These are phyloP conservation scores for Populus davidiana DNA, from an alignment of 345 rosid genomes.

Conservation along the genomic window DNA sequence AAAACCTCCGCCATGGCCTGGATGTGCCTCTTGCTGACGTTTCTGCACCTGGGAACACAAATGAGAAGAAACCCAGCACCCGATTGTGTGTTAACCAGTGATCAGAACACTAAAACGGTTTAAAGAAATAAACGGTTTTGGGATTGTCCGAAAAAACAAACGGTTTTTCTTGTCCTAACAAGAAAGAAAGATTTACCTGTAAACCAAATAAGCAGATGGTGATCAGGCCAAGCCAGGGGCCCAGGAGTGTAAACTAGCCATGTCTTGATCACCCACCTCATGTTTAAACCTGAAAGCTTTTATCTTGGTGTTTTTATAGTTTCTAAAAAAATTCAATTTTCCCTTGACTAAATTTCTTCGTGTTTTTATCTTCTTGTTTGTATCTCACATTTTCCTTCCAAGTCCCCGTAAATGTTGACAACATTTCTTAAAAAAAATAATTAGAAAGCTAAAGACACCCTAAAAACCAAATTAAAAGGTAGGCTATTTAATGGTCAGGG, in stretches of 20 bases:
- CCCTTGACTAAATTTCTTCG: background rate
- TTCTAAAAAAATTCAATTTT: background rate
- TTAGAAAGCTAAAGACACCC: no score
- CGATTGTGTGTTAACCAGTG: background rate
- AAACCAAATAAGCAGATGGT: slow-evolving; percentile 46
- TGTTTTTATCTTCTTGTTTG: background rate
- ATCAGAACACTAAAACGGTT: background rate
- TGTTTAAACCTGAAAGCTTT: slow-evolving; percentile 40
- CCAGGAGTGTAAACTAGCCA: slow-evolving; percentile 52
- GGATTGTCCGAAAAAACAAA: background rate
- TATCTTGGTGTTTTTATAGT: background rate
- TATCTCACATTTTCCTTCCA: background rate
- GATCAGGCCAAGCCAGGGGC: slow-evolving; percentile 54
- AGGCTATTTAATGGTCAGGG: background rate
- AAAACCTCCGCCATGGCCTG: slow-evolving; percentile 47
- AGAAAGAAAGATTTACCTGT: slow-evolving; percentile 32
- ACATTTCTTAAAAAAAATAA: no score
- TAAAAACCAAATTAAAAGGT: no score
- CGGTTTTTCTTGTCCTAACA: background rate
- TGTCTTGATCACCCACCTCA: slow-evolving; percentile 15
- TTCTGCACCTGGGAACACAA: slow-evolving; percentile 37
- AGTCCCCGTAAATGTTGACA: no score
- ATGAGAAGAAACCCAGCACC: slow-evolving; percentile 41
- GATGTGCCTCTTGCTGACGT: slow-evolving; percentile 30
- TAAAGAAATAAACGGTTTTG: no score